Evolutionary conservation across 192 early-diverging fungal species (phyloP).

Genomic region (Coemansia brasiliensis): DNA sequence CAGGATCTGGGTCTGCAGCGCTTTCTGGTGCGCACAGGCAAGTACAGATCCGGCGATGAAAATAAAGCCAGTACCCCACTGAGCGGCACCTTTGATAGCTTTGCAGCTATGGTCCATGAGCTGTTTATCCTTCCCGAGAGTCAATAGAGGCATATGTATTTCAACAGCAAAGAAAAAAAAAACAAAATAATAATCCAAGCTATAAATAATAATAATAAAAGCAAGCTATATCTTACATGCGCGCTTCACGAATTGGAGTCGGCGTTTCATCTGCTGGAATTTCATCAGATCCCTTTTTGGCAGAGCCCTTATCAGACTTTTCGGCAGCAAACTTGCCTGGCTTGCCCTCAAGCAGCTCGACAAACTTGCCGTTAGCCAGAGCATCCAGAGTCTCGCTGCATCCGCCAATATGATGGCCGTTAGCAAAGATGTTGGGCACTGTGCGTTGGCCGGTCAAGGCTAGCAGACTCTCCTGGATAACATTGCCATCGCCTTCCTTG

Average conservation of each 20-base stretch:
- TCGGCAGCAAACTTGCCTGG: slow-evolving; percentile 10
- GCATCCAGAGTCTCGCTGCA: slow-evolving; percentile 58
- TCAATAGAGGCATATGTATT: slow-evolving; percentile 9
- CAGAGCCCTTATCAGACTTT: neutral
- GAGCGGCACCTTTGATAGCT: slow-evolving; percentile 61
- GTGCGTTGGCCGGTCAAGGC: slow-evolving; percentile 66
- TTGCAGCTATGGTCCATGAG: slow-evolving; percentile 66
- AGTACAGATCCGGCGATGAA: slow-evolving; percentile 79
- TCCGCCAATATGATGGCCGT: slow-evolving; percentile 67
- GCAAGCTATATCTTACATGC: no score
- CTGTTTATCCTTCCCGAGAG: slow-evolving; percentile 46
- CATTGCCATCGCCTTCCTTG: slow-evolving; percentile 48
- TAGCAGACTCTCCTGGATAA: slow-evolving; percentile 62
- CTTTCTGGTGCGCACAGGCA: slow-evolving; percentile 73
- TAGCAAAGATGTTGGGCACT: slow-evolving; percentile 75
- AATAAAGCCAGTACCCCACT: slow-evolving; percentile 43
- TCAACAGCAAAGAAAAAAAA: slow-evolving; percentile 14
- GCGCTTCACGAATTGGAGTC: slow-evolving; percentile 11
- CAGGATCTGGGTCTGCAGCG: slow-evolving; percentile 69
- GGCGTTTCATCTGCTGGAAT: slow-evolving; percentile 4
- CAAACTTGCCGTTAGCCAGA: slow-evolving; percentile 50
- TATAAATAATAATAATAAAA: no score
- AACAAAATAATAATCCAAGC: neutral
- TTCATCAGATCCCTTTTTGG: neutral
- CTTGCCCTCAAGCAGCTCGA: slow-evolving; percentile 44